Conservation (phyloP, 2,329 filamentous ascomycete genomes). For the Xylaria sp. region DNA sequence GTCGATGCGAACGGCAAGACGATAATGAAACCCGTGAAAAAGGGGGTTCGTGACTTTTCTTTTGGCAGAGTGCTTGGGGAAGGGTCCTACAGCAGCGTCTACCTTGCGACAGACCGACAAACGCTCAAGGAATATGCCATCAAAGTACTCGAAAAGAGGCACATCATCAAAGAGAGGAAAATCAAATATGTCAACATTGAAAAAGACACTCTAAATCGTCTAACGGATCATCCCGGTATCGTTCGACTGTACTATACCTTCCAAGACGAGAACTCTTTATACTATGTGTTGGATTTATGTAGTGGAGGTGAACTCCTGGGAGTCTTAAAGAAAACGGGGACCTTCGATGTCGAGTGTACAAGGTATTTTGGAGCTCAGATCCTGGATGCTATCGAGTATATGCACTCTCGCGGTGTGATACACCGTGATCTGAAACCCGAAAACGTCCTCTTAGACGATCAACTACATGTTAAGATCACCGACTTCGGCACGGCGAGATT, state of each 20-base stretch:
- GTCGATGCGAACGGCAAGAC: conserved; percentile 86
- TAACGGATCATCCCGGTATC: conserved; percentile 96
- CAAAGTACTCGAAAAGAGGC: conserved; percentile 96
- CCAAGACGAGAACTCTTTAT: conserved; percentile 93
- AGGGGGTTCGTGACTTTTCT: conserved; percentile 95
- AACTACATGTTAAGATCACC: conserved; percentile 98
- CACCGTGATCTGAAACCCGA: conserved; percentile 97
- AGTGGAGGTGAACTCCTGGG: conserved; percentile 91
- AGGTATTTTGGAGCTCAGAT: conserved; percentile 96
- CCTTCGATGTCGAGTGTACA: conserved; percentile 94
- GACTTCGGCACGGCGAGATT: conserved; percentile 99
- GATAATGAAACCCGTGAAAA: conserved; percentile 87
- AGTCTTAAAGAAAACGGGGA: conserved; percentile 91
- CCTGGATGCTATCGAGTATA: conserved; percentile 94
- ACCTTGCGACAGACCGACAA: conserved; percentile 91
- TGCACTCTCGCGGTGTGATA: conserved; percentile 96
- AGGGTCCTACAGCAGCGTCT: conserved; percentile 96
- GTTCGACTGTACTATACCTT: conserved; percentile 98
- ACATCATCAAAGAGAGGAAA: conserved; percentile 99
- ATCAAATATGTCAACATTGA: conserved; percentile 99
- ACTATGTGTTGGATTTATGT: conserved; percentile 95
- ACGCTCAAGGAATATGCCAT: conserved; percentile 97
- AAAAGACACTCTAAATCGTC: conserved; percentile 94
- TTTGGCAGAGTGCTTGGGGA: conserved; percentile 93
- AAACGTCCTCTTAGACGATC: conserved; percentile 92